Evolutionary conservation across 495 filamentous ascomycete genomes (phyloP).

Genomic region (Amphirosellinia nigrospora): DNA sequence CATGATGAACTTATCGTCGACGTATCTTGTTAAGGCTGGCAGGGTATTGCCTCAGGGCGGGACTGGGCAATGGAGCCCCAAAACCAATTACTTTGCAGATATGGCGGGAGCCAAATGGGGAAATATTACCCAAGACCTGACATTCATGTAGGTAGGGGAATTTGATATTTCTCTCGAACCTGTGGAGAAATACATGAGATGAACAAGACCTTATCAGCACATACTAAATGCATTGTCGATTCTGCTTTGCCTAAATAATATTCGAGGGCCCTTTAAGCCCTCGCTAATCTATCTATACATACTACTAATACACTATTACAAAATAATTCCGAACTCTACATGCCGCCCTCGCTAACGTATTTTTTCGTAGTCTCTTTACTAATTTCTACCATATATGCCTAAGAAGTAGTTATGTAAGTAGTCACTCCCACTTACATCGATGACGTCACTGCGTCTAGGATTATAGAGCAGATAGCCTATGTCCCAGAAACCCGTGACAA

Average conservation of each 20-base stretch:
- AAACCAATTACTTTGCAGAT: slow-evolving; percentile 26
- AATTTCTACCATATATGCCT: too few species aligned
- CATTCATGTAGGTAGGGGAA: slow-evolving; percentile 20
- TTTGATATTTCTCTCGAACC: neutral
- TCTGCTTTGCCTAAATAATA: neutral
- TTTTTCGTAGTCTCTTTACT: neutral
- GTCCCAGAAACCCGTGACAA: neutral
- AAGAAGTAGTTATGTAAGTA: too few species aligned
- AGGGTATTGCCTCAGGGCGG: slow-evolving; percentile 23
- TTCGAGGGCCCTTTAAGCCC: neutral
- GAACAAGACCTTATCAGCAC: neutral
- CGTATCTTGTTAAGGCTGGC: slow-evolving; percentile 12
- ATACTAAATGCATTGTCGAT: too few species aligned
- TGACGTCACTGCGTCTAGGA: slow-evolving; percentile 11
- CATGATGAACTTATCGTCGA: slow-evolving; percentile 25
- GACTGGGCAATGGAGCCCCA: slow-evolving; percentile 24
- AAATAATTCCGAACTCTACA: neutral
- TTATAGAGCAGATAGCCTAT: neutral
- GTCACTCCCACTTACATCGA: neutral
- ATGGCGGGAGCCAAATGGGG: slow-evolving; percentile 27
- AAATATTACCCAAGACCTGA: slow-evolving; percentile 20
- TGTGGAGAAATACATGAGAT: neutral
- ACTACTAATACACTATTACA: too few species aligned
- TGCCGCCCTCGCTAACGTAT: neutral
- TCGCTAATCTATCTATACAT: neutral